A percentile compares a stretch with the other conserved stretches of the same genome.
Evolutionary conservation across 2,329 filamentous ascomycete species (phyloP).

Genomic region (Gaeumannomyces tritici): DNA sequence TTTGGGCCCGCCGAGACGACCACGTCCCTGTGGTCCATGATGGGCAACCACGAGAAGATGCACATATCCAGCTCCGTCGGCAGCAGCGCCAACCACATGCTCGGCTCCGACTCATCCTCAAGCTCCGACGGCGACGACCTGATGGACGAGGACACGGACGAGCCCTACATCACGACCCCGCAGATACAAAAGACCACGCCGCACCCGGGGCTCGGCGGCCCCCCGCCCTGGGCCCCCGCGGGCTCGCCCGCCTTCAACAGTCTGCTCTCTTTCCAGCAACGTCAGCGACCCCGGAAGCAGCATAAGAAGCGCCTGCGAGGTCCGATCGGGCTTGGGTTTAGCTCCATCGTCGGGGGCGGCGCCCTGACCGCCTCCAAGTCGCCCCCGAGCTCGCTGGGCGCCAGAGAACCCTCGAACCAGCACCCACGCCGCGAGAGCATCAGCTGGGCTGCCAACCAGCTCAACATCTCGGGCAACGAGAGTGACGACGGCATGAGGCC

Average conservation of each 20-base stretch:
- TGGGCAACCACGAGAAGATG: slow-evolving; percentile 59
- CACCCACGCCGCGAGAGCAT: slow-evolving; percentile 74
- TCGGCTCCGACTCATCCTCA: slow-evolving; percentile 71
- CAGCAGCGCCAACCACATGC: slow-evolving; percentile 49
- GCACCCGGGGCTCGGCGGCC: slow-evolving; percentile 39
- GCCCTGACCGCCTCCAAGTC: slow-evolving; percentile 53
- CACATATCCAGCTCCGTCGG: slow-evolving; percentile 73
- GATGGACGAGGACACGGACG: slow-evolving; percentile 69
- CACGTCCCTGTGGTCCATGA: slow-evolving; percentile 62
- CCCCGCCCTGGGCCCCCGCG: slow-evolving; percentile 17
- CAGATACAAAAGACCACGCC: slow-evolving; percentile 54
- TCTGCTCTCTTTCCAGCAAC: slow-evolving; percentile 74
- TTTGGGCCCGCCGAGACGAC: slow-evolving; percentile 43
- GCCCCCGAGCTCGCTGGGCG: slow-evolving; percentile 44
- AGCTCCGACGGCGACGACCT: slow-evolving; percentile 59
- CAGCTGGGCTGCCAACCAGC: slow-evolving; percentile 79
- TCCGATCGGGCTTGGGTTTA: slow-evolving; percentile 40
- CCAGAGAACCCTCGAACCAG: slow-evolving; percentile 21
- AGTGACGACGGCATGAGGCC: slow-evolving; percentile 56
- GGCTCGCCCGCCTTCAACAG: slow-evolving; percentile 65
- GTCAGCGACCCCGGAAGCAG: slow-evolving; percentile 63
- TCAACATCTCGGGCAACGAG: slow-evolving; percentile 75
- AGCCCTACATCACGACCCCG: slow-evolving; percentile 74
- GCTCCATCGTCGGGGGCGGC: slow-evolving; percentile 20
- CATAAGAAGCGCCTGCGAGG: slow-evolving; percentile 41